These are phyloP conservation scores for Liquidambar formosana DNA, from an alignment of 164 flowering plant genomes.

Conservation along the genomic window DNA sequence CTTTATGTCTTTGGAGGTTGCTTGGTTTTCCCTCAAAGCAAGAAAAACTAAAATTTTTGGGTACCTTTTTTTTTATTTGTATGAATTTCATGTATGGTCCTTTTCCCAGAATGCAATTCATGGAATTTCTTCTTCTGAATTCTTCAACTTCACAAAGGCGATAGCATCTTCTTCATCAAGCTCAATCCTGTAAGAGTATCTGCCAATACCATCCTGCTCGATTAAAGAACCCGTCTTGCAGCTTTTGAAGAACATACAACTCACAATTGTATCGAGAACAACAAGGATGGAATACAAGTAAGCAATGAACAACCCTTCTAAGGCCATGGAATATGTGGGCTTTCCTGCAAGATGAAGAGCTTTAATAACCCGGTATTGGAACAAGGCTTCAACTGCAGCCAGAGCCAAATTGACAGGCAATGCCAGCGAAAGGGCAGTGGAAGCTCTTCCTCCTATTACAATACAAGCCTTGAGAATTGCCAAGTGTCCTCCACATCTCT, in stretches of 20 bases:
- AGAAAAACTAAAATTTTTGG: slow-evolving; percentile 4
- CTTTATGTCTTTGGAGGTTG: slow-evolving; percentile 8
- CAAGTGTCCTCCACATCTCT: slow-evolving; percentile 30
- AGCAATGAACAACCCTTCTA: slow-evolving; percentile 41
- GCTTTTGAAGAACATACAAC: slow-evolving; percentile 33
- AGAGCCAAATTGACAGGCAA: slow-evolving; percentile 33
- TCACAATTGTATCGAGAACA: slow-evolving; percentile 38
- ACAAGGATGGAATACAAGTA: slow-evolving; percentile 39
- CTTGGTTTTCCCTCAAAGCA: slow-evolving; percentile 8
- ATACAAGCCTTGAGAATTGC: slow-evolving; percentile 54
- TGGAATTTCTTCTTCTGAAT: slow-evolving; percentile 20
- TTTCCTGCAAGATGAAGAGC: slow-evolving; percentile 13
- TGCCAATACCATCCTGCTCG: slow-evolving; percentile 10
- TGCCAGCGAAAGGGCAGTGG: slow-evolving; percentile 37
- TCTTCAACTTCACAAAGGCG: slow-evolving; percentile 4
- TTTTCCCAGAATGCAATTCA: background rate
- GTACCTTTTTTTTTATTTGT: background rate
- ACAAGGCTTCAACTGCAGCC: slow-evolving; percentile 49
- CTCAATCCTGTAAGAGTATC: slow-evolving; percentile 13
- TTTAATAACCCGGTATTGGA: slow-evolving; percentile 40
- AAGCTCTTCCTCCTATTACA: slow-evolving; percentile 31
- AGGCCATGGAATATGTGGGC: slow-evolving; percentile 11
- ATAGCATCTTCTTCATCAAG: slow-evolving; percentile 2
- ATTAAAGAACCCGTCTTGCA: slow-evolving; percentile 21
- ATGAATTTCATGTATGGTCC: background rate